Evolutionary conservation across 2,329 filamentous ascomycete genomes (phyloP).

Genomic region (Colletotrichum cereale): DNA sequence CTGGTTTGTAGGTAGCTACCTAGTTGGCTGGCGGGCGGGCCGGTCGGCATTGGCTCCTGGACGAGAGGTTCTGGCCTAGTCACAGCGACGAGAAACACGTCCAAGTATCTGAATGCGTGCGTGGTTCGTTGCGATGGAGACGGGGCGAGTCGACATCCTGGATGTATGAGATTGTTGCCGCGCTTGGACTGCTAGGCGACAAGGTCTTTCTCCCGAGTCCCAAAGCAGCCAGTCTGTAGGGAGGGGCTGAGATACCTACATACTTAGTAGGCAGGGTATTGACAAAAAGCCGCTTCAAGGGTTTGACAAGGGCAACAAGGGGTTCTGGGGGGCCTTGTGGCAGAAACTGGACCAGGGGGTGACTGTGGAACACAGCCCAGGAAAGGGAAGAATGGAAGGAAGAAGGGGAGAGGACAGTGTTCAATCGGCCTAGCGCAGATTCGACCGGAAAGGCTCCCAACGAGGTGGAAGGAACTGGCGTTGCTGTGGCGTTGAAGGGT

Average conservation of each 20-base stretch:
- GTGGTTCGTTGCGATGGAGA: neutral
- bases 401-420: neutral
- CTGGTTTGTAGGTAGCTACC: neutral
- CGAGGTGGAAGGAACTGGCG: slow-evolving; percentile 15
- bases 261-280: neutral
- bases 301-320: slow-evolving; percentile 5
- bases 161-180: neutral
- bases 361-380: neutral
- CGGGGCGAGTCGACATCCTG: neutral
- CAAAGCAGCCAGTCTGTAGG: neutral
- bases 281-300: neutral
- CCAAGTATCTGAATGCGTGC: neutral
- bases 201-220: neutral
- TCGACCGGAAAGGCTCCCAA: slow-evolving; percentile 23
- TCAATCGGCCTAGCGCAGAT: slow-evolving; percentile 3
- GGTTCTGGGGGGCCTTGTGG: neutral
- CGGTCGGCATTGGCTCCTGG: neutral
- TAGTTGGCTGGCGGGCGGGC: neutral
- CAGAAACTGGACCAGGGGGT: neutral
- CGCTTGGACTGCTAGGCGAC: neutral
- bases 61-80: neutral
- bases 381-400: neutral
- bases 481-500: slow-evolving; percentile 32
- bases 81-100: neutral
- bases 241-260: neutral